These are phyloP conservation scores for Castanea mollissima DNA, from an alignment of 306 rosid genomes.

Conservation along the genomic window DNA sequence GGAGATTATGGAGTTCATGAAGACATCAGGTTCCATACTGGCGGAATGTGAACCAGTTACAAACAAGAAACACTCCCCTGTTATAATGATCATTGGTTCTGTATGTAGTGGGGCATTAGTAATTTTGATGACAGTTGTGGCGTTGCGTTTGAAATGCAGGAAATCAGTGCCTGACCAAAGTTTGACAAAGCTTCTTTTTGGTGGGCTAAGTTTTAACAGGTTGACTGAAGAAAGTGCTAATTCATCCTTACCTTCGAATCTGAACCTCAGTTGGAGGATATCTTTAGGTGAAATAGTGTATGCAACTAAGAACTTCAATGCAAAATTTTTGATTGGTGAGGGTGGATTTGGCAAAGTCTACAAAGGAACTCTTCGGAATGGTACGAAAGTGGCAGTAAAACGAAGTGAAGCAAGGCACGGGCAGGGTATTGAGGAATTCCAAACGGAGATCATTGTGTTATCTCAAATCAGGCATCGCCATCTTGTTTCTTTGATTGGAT, in stretches of 20 bases:
- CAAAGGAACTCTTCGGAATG: background rate
- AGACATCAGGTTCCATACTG: background rate
- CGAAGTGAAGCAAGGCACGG: slow-evolving; percentile 7
- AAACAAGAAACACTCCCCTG: background rate
- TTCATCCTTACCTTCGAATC: background rate
- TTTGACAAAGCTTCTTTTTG: slow-evolving; percentile 15
- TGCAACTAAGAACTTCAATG: slow-evolving; percentile 10
- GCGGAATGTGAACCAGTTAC: background rate
- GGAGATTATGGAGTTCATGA: slow-evolving; percentile 39
- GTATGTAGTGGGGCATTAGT: slow-evolving; percentile 16
- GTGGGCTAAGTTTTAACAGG: slow-evolving; percentile 35
- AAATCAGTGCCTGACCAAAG: slow-evolving; percentile 11
- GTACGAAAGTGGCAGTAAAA: slow-evolving; percentile 15
- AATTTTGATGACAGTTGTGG: background rate
- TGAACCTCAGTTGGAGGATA: slow-evolving; percentile 1
- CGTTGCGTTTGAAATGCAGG: slow-evolving; percentile 19
- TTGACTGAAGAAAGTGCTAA: background rate
- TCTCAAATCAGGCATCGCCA: slow-evolving; percentile 1
- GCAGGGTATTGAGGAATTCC: slow-evolving; percentile 19
- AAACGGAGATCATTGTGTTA: background rate
- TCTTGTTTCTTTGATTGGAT: slow-evolving; percentile 11
- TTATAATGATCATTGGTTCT: slow-evolving; percentile 14
- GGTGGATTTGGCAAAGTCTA: slow-evolving; percentile 31
- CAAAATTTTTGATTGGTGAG: background rate
- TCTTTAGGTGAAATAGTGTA: background rate